A percentile compares a stretch with the other conserved stretches of the same genome.
These are phyloP conservation scores for Eucalyptus rudis DNA, from an alignment of 345 rosid species.

Conservation along the genomic window DNA sequence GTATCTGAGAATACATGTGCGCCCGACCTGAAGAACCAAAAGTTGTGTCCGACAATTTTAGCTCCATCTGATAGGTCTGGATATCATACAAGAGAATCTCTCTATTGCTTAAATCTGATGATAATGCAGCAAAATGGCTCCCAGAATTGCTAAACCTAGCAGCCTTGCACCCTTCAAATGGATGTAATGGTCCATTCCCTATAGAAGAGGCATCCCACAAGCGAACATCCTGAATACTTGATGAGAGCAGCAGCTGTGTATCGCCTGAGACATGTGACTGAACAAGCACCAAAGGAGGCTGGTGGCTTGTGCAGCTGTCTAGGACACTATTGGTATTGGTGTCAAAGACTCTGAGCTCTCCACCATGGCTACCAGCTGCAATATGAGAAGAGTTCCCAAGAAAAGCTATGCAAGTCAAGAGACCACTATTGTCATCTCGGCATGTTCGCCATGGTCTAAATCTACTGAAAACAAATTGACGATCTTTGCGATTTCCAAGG, in stretches of 20 bases:
- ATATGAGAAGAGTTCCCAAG: conserved; percentile 67
- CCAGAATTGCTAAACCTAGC: conserved; percentile 91
- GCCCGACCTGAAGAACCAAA: conserved; percentile 54
- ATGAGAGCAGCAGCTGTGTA: conserved; percentile 71
- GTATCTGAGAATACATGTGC: conserved; percentile 61
- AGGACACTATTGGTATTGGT: conserved; percentile 51
- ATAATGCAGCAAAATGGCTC: conserved; percentile 51
- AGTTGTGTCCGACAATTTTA: conserved; percentile 45
- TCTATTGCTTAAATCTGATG: conserved; percentile 40
- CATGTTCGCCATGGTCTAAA: conserved; percentile 92
- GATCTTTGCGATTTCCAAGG: conserved; percentile 90
- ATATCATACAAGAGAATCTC: conserved; percentile 87
- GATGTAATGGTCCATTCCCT: conserved; percentile 56
- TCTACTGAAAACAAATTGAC: conserved; percentile 93
- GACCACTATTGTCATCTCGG: conserved; percentile 72
- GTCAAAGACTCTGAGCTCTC: conserved; percentile 76
- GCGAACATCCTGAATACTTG: conserved; percentile 73
- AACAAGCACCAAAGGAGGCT: conserved; percentile 59
- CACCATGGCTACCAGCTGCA: conserved; percentile 86
- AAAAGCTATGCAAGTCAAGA: conserved; percentile 72
- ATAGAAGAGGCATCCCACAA: conserved; percentile 81
- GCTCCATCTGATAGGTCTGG: conserved; percentile 43
- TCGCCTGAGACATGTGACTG: conserved; percentile 54
- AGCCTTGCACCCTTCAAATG: conserved; percentile 78
- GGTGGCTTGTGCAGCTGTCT: conserved; percentile 73